Percentiles rank a stretch among this genome's conserved stretches.
These are phyloP conservation scores for Lolium multiflorum DNA, from an alignment of 176 grass and related monocot genomes.

Conservation along the genomic window DNA sequence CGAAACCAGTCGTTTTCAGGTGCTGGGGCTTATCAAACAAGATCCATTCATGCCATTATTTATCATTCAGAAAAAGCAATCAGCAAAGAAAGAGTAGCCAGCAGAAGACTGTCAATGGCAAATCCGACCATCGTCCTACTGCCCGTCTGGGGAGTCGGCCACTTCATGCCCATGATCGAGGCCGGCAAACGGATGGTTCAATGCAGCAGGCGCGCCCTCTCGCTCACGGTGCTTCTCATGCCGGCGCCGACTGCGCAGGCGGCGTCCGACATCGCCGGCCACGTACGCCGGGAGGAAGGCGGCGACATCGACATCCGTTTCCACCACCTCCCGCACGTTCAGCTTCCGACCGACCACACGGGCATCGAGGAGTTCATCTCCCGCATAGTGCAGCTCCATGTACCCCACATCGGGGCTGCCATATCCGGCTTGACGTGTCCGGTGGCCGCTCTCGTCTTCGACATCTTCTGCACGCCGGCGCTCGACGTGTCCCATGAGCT, in stretches of 20 bases:
- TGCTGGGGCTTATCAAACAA: too few relatives aligned
- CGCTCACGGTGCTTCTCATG: conserved; percentile 48
- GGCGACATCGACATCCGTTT: conserved; percentile 37
- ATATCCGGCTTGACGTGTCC: conserved; percentile 20
- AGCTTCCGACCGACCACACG: neutral
- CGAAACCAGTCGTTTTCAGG: too few relatives aligned
- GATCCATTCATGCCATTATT: too few relatives aligned
- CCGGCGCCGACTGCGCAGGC: neutral
- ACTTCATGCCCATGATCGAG: conserved; percentile 59
- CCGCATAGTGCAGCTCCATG: conserved; percentile 32
- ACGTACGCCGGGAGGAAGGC: conserved; percentile 7
- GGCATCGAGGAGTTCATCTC: conserved; percentile 57
- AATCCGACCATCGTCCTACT: neutral
- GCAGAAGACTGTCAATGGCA: neutral
- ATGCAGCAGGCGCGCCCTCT: conserved; percentile 4
- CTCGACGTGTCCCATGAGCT: conserved; percentile 48
- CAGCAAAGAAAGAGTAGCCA: too few relatives aligned
- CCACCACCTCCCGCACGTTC: conserved; percentile 36
- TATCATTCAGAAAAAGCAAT: too few relatives aligned
- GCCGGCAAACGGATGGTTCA: conserved; percentile 48
- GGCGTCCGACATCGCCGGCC: conserved; percentile 7
- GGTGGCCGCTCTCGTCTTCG: conserved; percentile 37
- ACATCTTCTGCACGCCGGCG: conserved; percentile 51
- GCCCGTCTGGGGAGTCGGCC: conserved; percentile 34
- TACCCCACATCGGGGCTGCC: conserved; percentile 40